A percentile compares a stretch with the other conserved stretches of the same genome.
These are phyloP conservation scores for Thraustotheca clavata DNA, from an alignment of 352 stramenopile species.

Conservation along the genomic window DNA sequence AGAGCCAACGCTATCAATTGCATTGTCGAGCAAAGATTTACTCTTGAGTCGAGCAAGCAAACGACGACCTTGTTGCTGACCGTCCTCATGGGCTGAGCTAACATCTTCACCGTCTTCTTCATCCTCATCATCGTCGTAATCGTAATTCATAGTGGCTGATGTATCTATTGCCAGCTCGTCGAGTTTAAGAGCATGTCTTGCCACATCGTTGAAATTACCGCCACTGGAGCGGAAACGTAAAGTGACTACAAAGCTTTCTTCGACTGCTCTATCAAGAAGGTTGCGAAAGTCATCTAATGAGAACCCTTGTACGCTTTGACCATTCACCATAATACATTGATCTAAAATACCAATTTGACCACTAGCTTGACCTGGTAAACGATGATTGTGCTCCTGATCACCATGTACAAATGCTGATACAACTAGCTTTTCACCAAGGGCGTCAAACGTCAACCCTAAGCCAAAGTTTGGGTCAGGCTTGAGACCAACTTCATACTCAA, in stretches of 20 bases:
- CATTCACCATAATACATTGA: conserved; percentile 58
- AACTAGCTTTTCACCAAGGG: conserved; percentile 28
- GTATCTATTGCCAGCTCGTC: background rate
- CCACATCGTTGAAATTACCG: conserved; percentile 3
- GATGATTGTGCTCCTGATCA: conserved; percentile 24
- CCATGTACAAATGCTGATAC: conserved; percentile 26
- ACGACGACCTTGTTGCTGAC: conserved; percentile 12
- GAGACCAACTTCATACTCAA: conserved; percentile 56
- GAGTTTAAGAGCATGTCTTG: background rate
- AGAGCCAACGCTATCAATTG: conserved; percentile 46
- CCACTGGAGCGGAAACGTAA: conserved; percentile 12
- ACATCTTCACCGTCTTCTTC: conserved; percentile 20
- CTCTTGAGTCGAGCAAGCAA: background rate
- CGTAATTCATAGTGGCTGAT: background rate
- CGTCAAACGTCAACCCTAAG: conserved; percentile 40
- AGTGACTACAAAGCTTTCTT: background rate
- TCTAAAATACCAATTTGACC: conserved; percentile 33
- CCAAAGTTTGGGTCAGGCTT: conserved; percentile 31
- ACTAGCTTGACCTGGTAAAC: background rate
- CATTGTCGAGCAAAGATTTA: conserved; percentile 6
- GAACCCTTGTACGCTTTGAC: background rate
- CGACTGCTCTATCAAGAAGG: background rate
- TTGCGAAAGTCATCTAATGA: background rate
- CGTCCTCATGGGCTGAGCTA: conserved; percentile 30
- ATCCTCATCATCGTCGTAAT: conserved; percentile 1